Evolutionary conservation across 2,329 filamentous ascomycete genomes (phyloP), one percentile per base, ranked within the genome.

Genomic region (Colletotrichum lentis): DNA sequence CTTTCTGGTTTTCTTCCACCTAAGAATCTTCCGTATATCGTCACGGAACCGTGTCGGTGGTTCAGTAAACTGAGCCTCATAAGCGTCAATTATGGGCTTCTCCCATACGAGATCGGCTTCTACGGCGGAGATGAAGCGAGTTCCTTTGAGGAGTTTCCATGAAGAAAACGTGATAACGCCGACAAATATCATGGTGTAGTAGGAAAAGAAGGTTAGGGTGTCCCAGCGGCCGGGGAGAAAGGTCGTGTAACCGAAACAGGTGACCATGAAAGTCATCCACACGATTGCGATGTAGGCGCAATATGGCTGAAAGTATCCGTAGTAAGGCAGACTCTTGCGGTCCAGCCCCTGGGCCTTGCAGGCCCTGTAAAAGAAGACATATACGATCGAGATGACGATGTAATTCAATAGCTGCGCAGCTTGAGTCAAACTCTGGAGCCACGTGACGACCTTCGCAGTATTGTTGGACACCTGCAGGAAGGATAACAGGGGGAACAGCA

Each of bases 101-200:
- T 90, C 83, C 87, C 86, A 86, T 49, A 88, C 78, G 18, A 90
- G 80, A 73, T 90, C 88, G 3, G 83, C 82, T 73, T 91, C 84
- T 5, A 80, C 74, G 0, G 88, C 79, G 2, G 78, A 77, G 20
- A 88, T 79, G 59, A 85, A 79, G 67, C 82, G 82, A 1, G 89
- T 91, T 64, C 80, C 81, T 79, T 88, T 87, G 75, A 88, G 22
- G 1, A 91, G 8, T 78, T 92, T 92, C 87, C 88, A 92, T 72
- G 81, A 81, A 22, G 84, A 60, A 74, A 85, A 90, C 35, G 88
- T 77, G 43, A 86, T 74, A 8, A 84, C 82, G 0, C 83, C 82
- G 27, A 89, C 74, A 16, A 88, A 76, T 68, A 85, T 79, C 84
- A 88, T 87, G 35, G 83, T 84, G 76, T 88, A 88, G 78, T 85